phyloP scores from a whole-genome alignment of 257 asterid species.

The Solanum verrucosum region DNA sequence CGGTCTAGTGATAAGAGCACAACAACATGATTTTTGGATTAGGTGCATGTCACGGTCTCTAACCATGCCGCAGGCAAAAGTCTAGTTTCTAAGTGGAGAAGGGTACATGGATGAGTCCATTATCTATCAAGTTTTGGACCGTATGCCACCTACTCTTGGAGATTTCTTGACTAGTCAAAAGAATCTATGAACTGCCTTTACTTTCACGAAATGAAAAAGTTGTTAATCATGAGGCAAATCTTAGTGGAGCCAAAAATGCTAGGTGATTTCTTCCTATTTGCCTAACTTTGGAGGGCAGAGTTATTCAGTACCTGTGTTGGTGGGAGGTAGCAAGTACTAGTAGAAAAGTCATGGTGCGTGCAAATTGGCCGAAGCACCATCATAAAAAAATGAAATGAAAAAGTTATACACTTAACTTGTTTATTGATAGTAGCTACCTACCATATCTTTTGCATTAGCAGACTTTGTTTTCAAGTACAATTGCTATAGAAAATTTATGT shows the following conservation, averaged over 20 bases:
- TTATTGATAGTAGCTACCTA: neutral
- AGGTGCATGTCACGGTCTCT: neutral
- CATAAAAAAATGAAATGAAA: neutral
- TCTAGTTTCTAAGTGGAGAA: neutral
- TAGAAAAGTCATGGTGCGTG: neutral
- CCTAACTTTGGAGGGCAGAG: neutral
- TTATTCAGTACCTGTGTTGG: neutral
- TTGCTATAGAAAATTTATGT: neutral
- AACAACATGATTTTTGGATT: neutral
- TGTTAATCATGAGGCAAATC: neutral
- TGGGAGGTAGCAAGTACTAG: neutral
- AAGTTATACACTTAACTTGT: neutral
- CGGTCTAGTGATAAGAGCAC: neutral
- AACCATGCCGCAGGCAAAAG: neutral
- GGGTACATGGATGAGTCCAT: neutral
- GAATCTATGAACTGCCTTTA: neutral
- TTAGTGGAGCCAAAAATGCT: neutral
- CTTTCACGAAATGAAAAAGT: neutral
- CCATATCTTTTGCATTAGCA: neutral
- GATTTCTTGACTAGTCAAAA: neutral
- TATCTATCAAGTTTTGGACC: neutral
- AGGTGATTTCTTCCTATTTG: neutral
- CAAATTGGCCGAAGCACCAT: neutral
- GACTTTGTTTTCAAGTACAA: neutral
- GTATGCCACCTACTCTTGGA: neutral